These are phyloP conservation scores for Colletotrichum sp. DNA, from an alignment of 2,329 filamentous ascomycete genomes.

Conservation along the genomic window DNA sequence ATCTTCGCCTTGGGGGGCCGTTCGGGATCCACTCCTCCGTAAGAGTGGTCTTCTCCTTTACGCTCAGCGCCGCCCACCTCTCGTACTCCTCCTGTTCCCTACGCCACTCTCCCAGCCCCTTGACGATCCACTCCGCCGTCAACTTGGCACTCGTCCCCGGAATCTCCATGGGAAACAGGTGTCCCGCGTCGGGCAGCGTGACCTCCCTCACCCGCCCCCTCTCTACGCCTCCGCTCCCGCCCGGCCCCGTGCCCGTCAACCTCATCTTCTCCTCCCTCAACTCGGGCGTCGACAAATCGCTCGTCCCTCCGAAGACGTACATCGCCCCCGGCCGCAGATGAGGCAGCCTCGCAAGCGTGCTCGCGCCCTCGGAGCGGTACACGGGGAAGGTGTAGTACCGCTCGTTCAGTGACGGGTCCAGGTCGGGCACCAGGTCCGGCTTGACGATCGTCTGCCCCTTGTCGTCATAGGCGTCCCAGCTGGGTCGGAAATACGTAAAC, in stretches of 20 bases:
- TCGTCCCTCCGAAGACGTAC: conserved; percentile 71
- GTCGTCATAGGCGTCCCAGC: conserved; percentile 49
- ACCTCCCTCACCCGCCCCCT: conserved; percentile 72
- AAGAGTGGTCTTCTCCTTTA: conserved; percentile 60
- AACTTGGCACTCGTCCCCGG: conserved; percentile 69
- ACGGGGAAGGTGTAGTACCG: conserved; percentile 54
- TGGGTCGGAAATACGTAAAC: conserved; percentile 74
- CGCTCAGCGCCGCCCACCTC: conserved; percentile 56
- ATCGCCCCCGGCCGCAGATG: conserved; percentile 68
- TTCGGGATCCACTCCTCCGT: conserved; percentile 55
- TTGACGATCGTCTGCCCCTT: conserved; percentile 44
- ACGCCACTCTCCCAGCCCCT: conserved; percentile 63
- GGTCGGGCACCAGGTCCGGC: conserved; percentile 48
- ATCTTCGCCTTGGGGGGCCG: conserved; percentile 22
- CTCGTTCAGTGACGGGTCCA: conserved; percentile 43
- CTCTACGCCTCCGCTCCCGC: conserved; percentile 70
- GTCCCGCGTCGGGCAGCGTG: conserved; percentile 69
- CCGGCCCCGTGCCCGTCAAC: conserved; percentile 67
- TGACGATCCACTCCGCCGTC: conserved; percentile 60
- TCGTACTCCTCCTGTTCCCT: conserved; percentile 61
- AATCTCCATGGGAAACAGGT: conserved; percentile 85
- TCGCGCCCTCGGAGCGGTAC: conserved; percentile 69
- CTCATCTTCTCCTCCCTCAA: conserved; percentile 62
- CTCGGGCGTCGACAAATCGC: conserved; percentile 57
- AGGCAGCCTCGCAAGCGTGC: conserved; percentile 62